Evolutionary conservation across 345 rosid species (phyloP), one percentile per base, ranked within the genome.

Genomic region (Abelmoschus esculentus): DNA sequence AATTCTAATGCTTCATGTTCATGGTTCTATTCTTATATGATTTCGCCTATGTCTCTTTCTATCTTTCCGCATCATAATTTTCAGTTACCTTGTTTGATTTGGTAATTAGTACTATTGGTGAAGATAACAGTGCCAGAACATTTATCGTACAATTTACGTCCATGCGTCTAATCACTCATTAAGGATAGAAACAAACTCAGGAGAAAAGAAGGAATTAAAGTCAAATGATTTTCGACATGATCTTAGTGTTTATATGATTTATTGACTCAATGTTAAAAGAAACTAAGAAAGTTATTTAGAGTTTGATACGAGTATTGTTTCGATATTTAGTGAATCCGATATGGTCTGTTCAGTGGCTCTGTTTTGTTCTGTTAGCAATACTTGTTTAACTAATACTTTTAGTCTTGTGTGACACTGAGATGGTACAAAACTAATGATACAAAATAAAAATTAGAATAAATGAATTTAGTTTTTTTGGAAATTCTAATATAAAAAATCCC

Each of bases 1-100:
- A 63, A 32, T 40, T 50, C 57, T 34, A 6, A 40, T 63, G 31
- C 67, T 63, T 63, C 67, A 44, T 19, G n/a, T 40, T 63, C 67
- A 44, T 19, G n/a, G 32, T 11, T 62, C 8, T 38, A 38, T 7
- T 31, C 53, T 38, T 44, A 28, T 18, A 18, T 74, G 61, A 17
- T 61, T 9, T 17, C 29, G 53, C 46, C 12, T 31, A 3, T 61
- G 14, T 36, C 26, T 1, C 22, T n/a, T 9, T 36, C 17, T 7
- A 11, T n/a, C 26, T n/a, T 11, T 1, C 22, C n/a, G 9, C 66
- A 17, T 61, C 66, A 17, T 61, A 61, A 36, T 26, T 40, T 31
- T 22, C 14, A 6, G 14, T 28, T 11, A 1, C 19, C 8, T 22
- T 58, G 55, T 17, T 70, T 28, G 46, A 42, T 70, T 57, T 29